Percentiles rank a stretch among this genome's conserved stretches.
Conservation (phyloP, 1,284 basidiomycete species). For the Nidula niveotomentosa region DNA sequence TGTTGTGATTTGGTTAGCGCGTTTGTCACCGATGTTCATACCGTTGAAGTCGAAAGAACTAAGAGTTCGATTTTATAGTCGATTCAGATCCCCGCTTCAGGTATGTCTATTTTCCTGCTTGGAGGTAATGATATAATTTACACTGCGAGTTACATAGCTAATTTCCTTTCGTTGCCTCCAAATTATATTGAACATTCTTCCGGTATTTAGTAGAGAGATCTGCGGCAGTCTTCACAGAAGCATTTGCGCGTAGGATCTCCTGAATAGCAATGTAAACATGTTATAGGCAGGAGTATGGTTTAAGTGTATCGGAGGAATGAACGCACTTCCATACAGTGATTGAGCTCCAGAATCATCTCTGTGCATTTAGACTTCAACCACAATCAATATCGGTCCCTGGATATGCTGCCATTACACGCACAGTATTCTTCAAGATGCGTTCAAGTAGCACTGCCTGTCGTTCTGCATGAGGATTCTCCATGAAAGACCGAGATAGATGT, state of each 20-base stretch:
- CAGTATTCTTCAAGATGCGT: constrained; percentile 88
- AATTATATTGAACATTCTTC: constrained; percentile 85
- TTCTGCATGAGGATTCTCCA: constrained; percentile 93
- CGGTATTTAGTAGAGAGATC: constrained; percentile 80
- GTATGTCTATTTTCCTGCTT: no score
- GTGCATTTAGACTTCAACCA: constrained; percentile 70
- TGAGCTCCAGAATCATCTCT: constrained; percentile 79
- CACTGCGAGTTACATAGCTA: constrained; percentile 8
- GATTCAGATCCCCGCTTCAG: no score
- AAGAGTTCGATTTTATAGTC: no score
- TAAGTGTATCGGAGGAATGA: not conserved
- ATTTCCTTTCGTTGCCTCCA: constrained; percentile 61
- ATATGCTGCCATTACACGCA: constrained; percentile 35
- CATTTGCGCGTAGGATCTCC: constrained; percentile 74
- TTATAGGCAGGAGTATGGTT: not conserved
- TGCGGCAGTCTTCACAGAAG: constrained; percentile 72
- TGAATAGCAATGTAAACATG: constrained; percentile 21
- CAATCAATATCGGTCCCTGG: constrained; percentile 2
- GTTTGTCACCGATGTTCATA: no score
- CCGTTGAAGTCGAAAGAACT: no score
- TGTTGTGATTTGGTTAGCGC: no score
- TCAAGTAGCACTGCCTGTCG: constrained; percentile 87
- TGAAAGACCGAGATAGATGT: constrained; percentile 23
- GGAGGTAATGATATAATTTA: not conserved
- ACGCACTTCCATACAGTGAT: constrained; percentile 72